Evolutionary conservation across 352 stramenopile genomes (phyloP), one percentile per base, ranked within the genome.

Genomic region (Blastocystis sp.): DNA sequence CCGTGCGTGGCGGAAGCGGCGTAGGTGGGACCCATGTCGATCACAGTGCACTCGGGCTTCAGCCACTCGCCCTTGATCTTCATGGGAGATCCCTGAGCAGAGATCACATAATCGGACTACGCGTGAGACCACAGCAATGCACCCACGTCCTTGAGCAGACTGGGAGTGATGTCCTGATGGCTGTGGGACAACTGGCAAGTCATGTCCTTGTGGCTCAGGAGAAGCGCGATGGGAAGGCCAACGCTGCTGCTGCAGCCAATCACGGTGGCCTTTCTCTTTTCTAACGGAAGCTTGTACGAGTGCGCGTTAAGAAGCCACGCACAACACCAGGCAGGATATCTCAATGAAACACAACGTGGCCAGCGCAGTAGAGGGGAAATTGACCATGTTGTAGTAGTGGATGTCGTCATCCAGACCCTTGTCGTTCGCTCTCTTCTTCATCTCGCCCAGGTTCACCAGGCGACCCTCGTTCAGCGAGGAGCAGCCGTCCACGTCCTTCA

Each of bases 331-430:
- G 5, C 48, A 56, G 48, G 48, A 56, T 56, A 56, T 56, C 61
- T 84, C 74, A 62, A 84, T 64, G 34, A 84, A 84, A 64, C 74
- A 84, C 34, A 84, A 48, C 4, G 74, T 84, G 28, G 74, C 74
- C 10, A 84, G 74, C 11, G 74, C 74, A 45, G 74, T 69, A 67
- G 74, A 67, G 11, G 74, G 74, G 41, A 84, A 45, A 84, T 84
- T 84, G 45, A 84, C 74, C 74, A 84, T 84, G 56, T 84, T 84
- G 61, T 67, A 84, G 74, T 84, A 84, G 56, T 84, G 74, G 56
- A 84, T 84, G 34, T 84, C 74, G 21, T 69, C 56, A 1, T 61
- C 74, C 21, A 67, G 56, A 19, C 74, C 74, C 9, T 38, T 66
- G 14, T 84, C 52, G 11, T 38, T 41, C 10, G 74, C 74, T 38